A percentile compares a stretch with the other conserved stretches of the same genome.
These are phyloP conservation scores for Annulohypoxylon maeteangense DNA, from an alignment of 495 filamentous ascomycete species.

Conservation along the genomic window DNA sequence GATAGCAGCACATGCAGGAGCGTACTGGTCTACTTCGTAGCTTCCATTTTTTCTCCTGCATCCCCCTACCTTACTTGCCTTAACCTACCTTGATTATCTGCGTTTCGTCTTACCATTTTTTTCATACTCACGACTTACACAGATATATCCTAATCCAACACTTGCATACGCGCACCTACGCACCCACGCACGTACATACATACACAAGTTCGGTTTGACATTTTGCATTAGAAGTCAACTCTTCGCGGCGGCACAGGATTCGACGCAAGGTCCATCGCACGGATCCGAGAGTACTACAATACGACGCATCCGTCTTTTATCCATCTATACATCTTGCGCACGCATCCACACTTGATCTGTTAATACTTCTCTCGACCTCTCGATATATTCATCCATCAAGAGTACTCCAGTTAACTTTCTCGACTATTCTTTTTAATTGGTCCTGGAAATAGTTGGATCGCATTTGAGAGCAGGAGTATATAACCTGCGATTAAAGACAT, in stretches of 20 bases:
- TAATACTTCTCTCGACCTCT: background rate
- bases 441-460: slow-evolving; percentile 2
- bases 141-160: slow-evolving; percentile 9
- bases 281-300: slow-evolving; percentile 40
- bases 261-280: slow-evolving; percentile 34
- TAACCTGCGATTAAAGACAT: slow-evolving; percentile 7
- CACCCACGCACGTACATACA: slow-evolving; percentile 17
- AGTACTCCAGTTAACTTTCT: slow-evolving; percentile 5
- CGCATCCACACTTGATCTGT: slow-evolving; percentile 27
- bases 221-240: slow-evolving; percentile 19
- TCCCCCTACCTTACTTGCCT: slow-evolving; percentile 15
- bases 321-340: slow-evolving; percentile 20
- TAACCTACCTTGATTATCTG: slow-evolving; percentile 12
- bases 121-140: slow-evolving; percentile 1
- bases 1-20: slow-evolving; percentile 28
- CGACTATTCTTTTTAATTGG: background rate
- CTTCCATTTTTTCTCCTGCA: slow-evolving; percentile 29
- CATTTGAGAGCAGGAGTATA: background rate
- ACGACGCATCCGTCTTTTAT: slow-evolving; percentile 27
- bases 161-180: slow-evolving; percentile 12
- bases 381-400: slow-evolving; percentile 14
- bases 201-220: slow-evolving; percentile 26
- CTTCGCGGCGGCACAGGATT: slow-evolving; percentile 34
- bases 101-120: slow-evolving; percentile 18
- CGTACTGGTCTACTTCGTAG: slow-evolving; percentile 32